A percentile compares a stretch with the other conserved stretches of the same genome.
Evolutionary conservation across 257 asterid genomes (phyloP).

Genomic region (Catharanthus roseus): DNA sequence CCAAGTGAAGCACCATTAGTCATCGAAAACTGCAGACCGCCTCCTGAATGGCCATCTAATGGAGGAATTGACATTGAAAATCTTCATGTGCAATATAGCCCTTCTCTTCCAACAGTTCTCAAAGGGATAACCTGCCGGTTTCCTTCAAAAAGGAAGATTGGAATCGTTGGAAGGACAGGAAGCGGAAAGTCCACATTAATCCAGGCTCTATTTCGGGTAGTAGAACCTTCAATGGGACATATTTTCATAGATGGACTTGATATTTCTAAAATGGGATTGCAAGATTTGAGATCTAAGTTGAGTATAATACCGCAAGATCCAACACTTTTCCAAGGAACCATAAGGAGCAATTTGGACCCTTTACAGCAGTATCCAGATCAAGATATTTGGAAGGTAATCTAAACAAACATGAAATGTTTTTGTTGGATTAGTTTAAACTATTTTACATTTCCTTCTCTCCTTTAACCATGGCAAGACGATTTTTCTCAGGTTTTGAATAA

Average conservation of each 20-base stretch:
- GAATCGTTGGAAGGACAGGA: conserved; percentile 83
- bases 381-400: conserved; percentile 68
- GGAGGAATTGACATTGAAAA: conserved; percentile 56
- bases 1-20: conserved; percentile 67
- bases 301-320: conserved; percentile 92
- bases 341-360: conserved; percentile 75
- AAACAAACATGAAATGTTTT: not conserved
- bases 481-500: conserved; percentile 50
- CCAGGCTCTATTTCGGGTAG: conserved; percentile 79
- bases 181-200: conserved; percentile 84
- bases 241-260: conserved; percentile 33
- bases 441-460: not conserved
- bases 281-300: conserved; percentile 65
- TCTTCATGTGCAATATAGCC: conserved; percentile 65
- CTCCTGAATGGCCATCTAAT: conserved; percentile 53
- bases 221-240: conserved; percentile 60
- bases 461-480: not conserved
- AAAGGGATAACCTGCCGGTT: conserved; percentile 69
- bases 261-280: conserved; percentile 59
- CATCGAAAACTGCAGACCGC: conserved; percentile 48
- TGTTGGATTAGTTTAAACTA: not conserved
- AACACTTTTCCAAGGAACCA: conserved; percentile 66
- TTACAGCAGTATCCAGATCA: conserved; percentile 51
- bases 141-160: conserved; percentile 55
- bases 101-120: conserved; percentile 60